Percentiles rank a stretch among this genome's conserved stretches.
Evolutionary conservation across 441 rosid species (phyloP).

Genomic region (Jatropha multifida): DNA sequence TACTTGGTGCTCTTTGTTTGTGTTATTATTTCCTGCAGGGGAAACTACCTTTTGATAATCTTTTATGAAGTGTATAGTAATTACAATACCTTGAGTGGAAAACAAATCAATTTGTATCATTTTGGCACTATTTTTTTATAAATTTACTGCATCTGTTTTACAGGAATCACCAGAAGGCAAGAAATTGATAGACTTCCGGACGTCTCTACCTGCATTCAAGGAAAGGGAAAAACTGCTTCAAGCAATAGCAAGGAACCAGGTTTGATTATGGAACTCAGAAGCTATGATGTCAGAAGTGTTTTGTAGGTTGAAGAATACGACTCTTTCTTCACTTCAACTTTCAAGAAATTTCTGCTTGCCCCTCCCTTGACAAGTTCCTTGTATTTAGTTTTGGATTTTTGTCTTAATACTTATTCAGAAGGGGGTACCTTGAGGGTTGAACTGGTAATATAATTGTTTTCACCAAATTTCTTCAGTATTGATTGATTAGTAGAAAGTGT

Average conservation of each 20-base stretch:
- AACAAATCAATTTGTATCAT: background rate
- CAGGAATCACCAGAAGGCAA: constrained; percentile 97
- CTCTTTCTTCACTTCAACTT: constrained; percentile 1
- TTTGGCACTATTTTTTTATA: background rate
- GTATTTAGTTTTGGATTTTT: background rate
- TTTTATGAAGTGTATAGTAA: background rate
- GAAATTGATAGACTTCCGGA: constrained; percentile 76
- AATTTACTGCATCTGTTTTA: constrained; percentile 15
- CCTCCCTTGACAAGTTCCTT: background rate
- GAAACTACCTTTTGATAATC: background rate
- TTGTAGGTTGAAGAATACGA: background rate
- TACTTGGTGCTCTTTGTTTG: background rate
- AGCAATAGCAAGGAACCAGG: constrained; percentile 98
- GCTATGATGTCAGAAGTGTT: background rate
- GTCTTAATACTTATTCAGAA: background rate
- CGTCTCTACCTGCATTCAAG: constrained; percentile 79
- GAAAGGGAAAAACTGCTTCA: constrained; percentile 94
- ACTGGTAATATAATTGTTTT: background rate
- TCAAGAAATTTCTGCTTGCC: background rate
- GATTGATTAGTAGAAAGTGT: background rate
- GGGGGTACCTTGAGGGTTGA: background rate
- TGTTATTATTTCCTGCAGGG: background rate
- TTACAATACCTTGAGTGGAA: background rate
- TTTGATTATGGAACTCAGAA: constrained; percentile 23
- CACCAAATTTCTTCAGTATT: background rate